phyloP scores from a whole-genome alignment of 1,139 yeast species.

The Pichia cactophila region DNA sequence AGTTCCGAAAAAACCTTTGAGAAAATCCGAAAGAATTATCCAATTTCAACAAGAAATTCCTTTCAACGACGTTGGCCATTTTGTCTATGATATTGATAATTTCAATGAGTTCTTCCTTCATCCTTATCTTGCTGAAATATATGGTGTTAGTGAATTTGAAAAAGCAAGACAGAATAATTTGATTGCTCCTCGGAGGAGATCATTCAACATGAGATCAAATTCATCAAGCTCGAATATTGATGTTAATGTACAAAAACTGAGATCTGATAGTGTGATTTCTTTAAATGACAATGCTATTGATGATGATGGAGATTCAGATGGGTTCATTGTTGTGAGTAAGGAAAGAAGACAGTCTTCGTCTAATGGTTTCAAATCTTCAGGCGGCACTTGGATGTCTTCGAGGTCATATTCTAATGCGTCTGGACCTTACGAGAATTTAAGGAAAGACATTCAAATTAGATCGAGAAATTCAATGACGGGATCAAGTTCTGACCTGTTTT shows the following conservation, averaged over 20 bases:
- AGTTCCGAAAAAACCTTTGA: neutral
- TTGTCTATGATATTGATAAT: slow-evolving; percentile 30
- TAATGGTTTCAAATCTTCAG: neutral
- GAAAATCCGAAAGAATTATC: neutral
- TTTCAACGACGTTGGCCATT: slow-evolving; percentile 24
- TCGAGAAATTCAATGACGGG: neutral
- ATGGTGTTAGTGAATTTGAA: slow-evolving; percentile 29
- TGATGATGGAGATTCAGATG: slow-evolving; percentile 15
- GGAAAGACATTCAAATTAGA: neutral
- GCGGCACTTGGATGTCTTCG: neutral
- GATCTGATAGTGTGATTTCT: neutral
- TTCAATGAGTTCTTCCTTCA: slow-evolving; percentile 49
- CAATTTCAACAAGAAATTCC: neutral
- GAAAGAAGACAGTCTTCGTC: slow-evolving; percentile 17
- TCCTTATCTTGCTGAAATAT: slow-evolving; percentile 24
- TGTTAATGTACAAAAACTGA: neutral
- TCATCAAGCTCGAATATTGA: neutral
- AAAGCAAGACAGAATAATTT: slow-evolving; percentile 32
- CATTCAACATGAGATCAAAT: neutral
- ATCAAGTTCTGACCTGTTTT: neutral
- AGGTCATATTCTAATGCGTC: slow-evolving; percentile 5
- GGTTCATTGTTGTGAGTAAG: slow-evolving; percentile 10
- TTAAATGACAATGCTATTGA: slow-evolving; percentile 21
- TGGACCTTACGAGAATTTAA: neutral
- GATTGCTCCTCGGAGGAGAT: slow-evolving; percentile 1